Percentiles rank a stretch among this genome's conserved stretches.
These are phyloP conservation scores for Nicotiana paniculata DNA, from an alignment of 257 asterid genomes.

Conservation along the genomic window DNA sequence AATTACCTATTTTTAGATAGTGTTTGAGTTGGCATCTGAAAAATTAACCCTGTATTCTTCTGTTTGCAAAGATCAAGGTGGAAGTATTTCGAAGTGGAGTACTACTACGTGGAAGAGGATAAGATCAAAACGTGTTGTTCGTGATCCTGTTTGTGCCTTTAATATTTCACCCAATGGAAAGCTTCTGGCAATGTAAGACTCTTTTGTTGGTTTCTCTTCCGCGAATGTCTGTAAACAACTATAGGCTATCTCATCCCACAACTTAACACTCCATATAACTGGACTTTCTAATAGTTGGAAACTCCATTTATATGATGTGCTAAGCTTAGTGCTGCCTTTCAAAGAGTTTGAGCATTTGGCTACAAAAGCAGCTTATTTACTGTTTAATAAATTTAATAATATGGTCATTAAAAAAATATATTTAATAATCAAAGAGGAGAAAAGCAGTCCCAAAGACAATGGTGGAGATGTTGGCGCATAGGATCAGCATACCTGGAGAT, in stretches of 20 bases:
- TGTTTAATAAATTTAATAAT: neutral
- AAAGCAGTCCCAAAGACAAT: neutral
- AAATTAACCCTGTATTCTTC: constrained; percentile 12
- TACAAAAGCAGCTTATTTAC: neutral
- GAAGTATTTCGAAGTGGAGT: constrained; percentile 61
- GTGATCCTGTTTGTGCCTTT: constrained; percentile 78
- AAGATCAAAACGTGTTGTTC: constrained; percentile 46
- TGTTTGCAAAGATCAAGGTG: constrained; percentile 43
- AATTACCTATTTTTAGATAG: constrained; percentile 5
- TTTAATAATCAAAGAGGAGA: neutral
- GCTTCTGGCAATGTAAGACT: constrained; percentile 71
- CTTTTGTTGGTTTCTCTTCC: neutral
- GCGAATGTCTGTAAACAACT: neutral
- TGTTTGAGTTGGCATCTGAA: neutral
- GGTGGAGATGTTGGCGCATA: neutral
- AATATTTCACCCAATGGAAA: constrained; percentile 82
- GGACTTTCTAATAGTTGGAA: neutral
- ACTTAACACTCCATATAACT: neutral
- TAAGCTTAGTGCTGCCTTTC: neutral
- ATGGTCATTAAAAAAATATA: too few relatives aligned
- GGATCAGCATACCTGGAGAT: neutral
- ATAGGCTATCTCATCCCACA: neutral
- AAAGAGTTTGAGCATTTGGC: neutral
- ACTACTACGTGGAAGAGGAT: constrained; percentile 65
- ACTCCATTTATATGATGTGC: neutral